Conservation (phyloP, 129 eudicot species). For the Artemisia tridentata region DNA sequence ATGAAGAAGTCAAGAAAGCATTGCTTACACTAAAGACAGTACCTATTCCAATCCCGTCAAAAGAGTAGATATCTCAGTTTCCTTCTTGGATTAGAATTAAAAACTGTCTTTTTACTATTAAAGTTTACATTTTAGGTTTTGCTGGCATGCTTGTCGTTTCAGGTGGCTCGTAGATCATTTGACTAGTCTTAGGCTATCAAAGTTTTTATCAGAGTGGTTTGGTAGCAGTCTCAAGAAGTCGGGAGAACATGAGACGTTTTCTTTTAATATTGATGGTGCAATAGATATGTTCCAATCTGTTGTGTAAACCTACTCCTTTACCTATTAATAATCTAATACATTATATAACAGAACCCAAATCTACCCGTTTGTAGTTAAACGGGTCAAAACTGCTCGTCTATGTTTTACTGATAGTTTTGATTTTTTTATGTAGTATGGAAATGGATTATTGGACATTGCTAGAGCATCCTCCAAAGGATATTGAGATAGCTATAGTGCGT, state of each 20-base stretch:
- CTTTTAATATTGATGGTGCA: slow-evolving; percentile 67
- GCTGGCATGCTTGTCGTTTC: neutral
- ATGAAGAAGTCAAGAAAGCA: slow-evolving; percentile 66
- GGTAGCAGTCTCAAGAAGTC: slow-evolving; percentile 67
- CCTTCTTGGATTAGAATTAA: neutral
- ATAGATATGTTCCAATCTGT: slow-evolving; percentile 71
- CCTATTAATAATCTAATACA: neutral
- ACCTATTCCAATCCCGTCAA: slow-evolving; percentile 60
- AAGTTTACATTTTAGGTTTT: neutral
- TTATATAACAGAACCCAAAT: neutral
- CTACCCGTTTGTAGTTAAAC: neutral
- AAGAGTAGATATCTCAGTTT: slow-evolving; percentile 42
- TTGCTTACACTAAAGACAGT: slow-evolving; percentile 60
- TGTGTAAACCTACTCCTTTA: slow-evolving; percentile 34
- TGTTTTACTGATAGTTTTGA: neutral
- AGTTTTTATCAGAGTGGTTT: slow-evolving; percentile 64
- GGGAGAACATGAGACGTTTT: slow-evolving; percentile 55
- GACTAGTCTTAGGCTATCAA: slow-evolving; percentile 65
- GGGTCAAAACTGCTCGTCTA: neutral
- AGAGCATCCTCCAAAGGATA: slow-evolving; percentile 63
- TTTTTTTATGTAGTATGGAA: slow-evolving; percentile 32
- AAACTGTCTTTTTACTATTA: no score
- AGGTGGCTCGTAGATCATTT: slow-evolving; percentile 88
- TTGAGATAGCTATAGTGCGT: slow-evolving; percentile 59
- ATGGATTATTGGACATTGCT: slow-evolving; percentile 61